A percentile compares a stretch with the other conserved stretches of the same genome.
These are phyloP conservation scores for Debaryomyces singareniensis DNA, from an alignment of 1,139 yeast species.

Conservation along the genomic window DNA sequence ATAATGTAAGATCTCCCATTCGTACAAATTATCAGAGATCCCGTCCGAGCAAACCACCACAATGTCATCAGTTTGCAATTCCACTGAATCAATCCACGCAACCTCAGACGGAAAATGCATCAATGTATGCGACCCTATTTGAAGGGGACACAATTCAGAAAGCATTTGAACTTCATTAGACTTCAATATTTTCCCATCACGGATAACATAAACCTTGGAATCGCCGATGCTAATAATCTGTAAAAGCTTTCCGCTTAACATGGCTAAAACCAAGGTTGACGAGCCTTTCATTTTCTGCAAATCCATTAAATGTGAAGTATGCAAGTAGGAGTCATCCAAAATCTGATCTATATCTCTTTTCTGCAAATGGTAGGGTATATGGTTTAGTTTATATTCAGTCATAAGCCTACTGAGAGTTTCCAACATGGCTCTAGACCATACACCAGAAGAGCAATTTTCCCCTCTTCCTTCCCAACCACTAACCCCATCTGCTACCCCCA, in stretches of 20 bases:
- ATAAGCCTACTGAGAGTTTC: conserved; percentile 46
- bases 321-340: conserved; percentile 45
- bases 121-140: conserved; percentile 49
- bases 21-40: conserved; percentile 47
- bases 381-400: conserved; percentile 40
- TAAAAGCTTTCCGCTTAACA: conserved; percentile 44
- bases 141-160: conserved; percentile 46
- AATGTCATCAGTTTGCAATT: conserved; percentile 36
- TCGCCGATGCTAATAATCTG: conserved; percentile 54
- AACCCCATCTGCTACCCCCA: conserved; percentile 59
- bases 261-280: conserved; percentile 46
- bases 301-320: conserved; percentile 50
- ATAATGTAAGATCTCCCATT: conserved; percentile 37
- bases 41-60: conserved; percentile 50
- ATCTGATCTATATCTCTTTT: conserved; percentile 40
- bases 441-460: conserved; percentile 39
- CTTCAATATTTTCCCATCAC: conserved; percentile 41
- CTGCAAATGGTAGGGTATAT: conserved; percentile 37
- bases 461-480: conserved; percentile 52
- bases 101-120: conserved; percentile 41
- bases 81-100: conserved; percentile 42
- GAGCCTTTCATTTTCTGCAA: conserved; percentile 45
- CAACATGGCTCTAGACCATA: conserved; percentile 53
- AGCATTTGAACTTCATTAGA: conserved; percentile 46
- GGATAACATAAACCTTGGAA: conserved; percentile 41